phyloP scores from a whole-genome alignment of 768 basidiomycete species.

The Lentinula edodes region DNA sequence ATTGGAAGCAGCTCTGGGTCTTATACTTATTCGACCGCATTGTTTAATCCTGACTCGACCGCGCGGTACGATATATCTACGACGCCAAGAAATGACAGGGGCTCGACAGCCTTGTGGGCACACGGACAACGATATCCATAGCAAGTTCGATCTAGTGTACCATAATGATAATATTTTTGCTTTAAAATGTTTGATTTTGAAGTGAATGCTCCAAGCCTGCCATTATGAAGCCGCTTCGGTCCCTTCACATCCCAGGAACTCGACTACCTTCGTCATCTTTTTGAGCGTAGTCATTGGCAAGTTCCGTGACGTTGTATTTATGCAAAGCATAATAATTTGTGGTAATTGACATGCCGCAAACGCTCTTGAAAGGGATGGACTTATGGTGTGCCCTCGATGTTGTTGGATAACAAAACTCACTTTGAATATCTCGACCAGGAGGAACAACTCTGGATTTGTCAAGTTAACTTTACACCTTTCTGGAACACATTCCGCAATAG shows the following conservation, averaged over 20 bases:
- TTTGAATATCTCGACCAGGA: slow-evolving; percentile 83
- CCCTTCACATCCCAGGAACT: background rate
- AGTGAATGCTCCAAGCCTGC: too few species aligned
- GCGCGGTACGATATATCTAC: background rate
- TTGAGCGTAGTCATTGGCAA: slow-evolving; percentile 43
- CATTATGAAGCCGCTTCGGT: too few species aligned
- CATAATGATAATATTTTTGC: background rate
- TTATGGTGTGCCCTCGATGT: background rate
- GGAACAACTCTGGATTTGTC: slow-evolving; percentile 61
- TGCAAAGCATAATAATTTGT: slow-evolving; percentile 64
- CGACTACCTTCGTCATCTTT: slow-evolving; percentile 5
- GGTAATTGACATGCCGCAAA: slow-evolving; percentile 73
- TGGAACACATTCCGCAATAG: slow-evolving; percentile 67
- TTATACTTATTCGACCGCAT: background rate
- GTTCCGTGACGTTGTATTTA: slow-evolving; percentile 77
- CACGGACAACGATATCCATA: slow-evolving; percentile 1
- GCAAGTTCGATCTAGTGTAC: background rate
- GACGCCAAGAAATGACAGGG: background rate
- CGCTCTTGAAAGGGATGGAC: slow-evolving; percentile 38
- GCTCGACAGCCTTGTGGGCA: background rate
- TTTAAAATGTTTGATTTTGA: too few species aligned
- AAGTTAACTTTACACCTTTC: slow-evolving; percentile 63
- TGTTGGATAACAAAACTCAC: slow-evolving; percentile 27
- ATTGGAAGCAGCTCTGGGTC: background rate
- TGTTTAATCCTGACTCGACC: background rate